phyloP scores from a whole-genome alignment of 352 stramenopile genomes.

The Elongisporangium prolatum region DNA sequence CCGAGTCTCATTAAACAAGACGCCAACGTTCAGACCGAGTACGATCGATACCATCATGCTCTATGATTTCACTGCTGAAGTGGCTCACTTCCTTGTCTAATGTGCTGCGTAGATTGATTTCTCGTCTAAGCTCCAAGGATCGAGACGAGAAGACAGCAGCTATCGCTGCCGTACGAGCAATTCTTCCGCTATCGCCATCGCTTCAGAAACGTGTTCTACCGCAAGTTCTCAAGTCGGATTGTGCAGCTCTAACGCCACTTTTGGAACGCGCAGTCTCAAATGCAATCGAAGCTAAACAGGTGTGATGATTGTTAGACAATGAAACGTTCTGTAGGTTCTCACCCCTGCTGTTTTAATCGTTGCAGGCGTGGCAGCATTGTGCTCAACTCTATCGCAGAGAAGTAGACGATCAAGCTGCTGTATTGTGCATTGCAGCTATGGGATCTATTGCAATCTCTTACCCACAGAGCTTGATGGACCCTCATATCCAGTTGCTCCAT shows the following conservation, averaged over 20 bases:
- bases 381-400: conserved; percentile 30
- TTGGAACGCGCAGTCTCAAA: conserved; percentile 17
- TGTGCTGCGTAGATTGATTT: neutral
- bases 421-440: conserved; percentile 24
- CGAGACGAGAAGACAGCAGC: conserved; percentile 20
- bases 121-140: conserved; percentile 5
- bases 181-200: conserved; percentile 19
- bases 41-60: neutral
- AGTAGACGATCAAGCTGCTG: conserved; percentile 25
- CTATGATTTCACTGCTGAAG: neutral
- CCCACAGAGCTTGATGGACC: conserved; percentile 9
- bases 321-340: neutral
- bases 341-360: neutral
- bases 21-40: conserved; percentile 16
- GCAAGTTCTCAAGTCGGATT: conserved; percentile 11
- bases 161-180: conserved; percentile 20
- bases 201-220: conserved; percentile 23
- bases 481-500: conserved; percentile 27
- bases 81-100: neutral
- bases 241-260: conserved; percentile 14
- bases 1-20: conserved; percentile 27
- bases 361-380: conserved; percentile 36
- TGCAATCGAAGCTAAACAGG: conserved; percentile 15
- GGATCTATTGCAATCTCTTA: conserved; percentile 21
- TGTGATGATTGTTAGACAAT: neutral